phyloP scores from a whole-genome alignment of 2,329 filamentous ascomycete species.

The Phialophora verrucosa region DNA sequence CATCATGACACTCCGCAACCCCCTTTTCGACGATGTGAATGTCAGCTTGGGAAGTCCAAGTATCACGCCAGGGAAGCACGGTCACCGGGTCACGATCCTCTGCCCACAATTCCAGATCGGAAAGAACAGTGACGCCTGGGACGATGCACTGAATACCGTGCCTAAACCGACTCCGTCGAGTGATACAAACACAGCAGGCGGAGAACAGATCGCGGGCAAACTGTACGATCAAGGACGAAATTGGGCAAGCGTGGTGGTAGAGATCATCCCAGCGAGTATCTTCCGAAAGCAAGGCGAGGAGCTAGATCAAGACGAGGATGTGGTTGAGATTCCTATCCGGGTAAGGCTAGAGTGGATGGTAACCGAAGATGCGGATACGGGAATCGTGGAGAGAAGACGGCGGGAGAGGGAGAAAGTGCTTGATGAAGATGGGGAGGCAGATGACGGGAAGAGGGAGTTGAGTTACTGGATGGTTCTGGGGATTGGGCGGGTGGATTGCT shows the following conservation, averaged over 20 bases:
- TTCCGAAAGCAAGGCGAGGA: constrained; percentile 40
- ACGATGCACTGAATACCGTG: constrained; percentile 75
- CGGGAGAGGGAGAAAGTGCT: constrained; percentile 40
- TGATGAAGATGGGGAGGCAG: constrained; percentile 57
- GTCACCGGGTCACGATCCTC: constrained; percentile 83
- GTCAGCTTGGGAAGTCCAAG: constrained; percentile 86
- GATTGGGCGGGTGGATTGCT: constrained; percentile 72
- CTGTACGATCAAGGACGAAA: constrained; percentile 95
- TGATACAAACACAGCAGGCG: constrained; percentile 52
- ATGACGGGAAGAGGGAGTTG: constrained; percentile 80
- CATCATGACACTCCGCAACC: constrained; percentile 88
- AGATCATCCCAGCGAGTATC: constrained; percentile 71
- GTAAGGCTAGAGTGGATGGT: constrained; percentile 83
- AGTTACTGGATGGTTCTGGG: constrained; percentile 96
- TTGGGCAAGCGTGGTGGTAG: constrained; percentile 92
- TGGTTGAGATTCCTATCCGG: constrained; percentile 91
- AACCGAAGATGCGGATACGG: constrained; percentile 51
- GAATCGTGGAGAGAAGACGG: constrained; percentile 46
- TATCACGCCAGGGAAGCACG: constrained; percentile 75
- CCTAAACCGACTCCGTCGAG: constrained; percentile 47
- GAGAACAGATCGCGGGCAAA: constrained; percentile 83
- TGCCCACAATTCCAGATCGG: constrained; percentile 95
- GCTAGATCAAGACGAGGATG: constrained; percentile 62
- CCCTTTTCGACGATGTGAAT: constrained; percentile 87
- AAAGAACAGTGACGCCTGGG: constrained; percentile 91